Percentiles rank a stretch among this genome's conserved stretches.
Conservation (phyloP, 345 rosid genomes). For the Bretschneidera sinensis region DNA sequence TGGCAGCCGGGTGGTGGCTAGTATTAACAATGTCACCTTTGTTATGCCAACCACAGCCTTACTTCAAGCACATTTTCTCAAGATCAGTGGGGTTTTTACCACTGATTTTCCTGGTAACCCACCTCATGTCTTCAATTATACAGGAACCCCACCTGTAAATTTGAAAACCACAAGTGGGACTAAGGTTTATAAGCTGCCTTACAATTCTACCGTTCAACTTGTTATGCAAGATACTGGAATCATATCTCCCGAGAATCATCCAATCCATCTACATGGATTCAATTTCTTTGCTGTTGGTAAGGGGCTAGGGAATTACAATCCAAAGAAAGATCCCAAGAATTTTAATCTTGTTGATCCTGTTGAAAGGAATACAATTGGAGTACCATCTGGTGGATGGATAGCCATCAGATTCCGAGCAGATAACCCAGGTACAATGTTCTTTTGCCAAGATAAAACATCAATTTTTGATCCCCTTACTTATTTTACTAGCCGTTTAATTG, state of each 20-base stretch:
- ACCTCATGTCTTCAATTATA: constrained; percentile 49
- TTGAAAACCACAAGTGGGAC: constrained; percentile 60
- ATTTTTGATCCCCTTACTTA: background rate
- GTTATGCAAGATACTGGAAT: constrained; percentile 86
- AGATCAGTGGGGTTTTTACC: constrained; percentile 74
- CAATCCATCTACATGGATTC: constrained; percentile 83
- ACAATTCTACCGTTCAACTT: constrained; percentile 71
- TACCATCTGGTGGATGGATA: constrained; percentile 91
- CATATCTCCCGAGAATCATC: constrained; percentile 80
- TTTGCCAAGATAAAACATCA: too few species aligned
- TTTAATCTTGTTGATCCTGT: constrained; percentile 89
- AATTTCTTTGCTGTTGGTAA: constrained; percentile 76
- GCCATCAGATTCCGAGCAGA: constrained; percentile 84
- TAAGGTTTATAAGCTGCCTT: constrained; percentile 53
- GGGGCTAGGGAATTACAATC: constrained; percentile 72
- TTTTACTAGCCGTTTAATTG: too few species aligned
- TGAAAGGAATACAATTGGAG: constrained; percentile 90
- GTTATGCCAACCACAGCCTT: constrained; percentile 75
- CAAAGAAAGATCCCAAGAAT: constrained; percentile 51
- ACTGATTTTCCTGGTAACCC: constrained; percentile 81
- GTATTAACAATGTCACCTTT: constrained; percentile 76
- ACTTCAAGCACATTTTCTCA: constrained; percentile 82
- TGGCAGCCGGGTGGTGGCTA: constrained; percentile 74
- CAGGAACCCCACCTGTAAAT: constrained; percentile 54
- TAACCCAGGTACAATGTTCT: constrained; percentile 63